Conservation (phyloP, 2,329 filamentous ascomycete species). For the Pseudogymnoascus sp. region DNA sequence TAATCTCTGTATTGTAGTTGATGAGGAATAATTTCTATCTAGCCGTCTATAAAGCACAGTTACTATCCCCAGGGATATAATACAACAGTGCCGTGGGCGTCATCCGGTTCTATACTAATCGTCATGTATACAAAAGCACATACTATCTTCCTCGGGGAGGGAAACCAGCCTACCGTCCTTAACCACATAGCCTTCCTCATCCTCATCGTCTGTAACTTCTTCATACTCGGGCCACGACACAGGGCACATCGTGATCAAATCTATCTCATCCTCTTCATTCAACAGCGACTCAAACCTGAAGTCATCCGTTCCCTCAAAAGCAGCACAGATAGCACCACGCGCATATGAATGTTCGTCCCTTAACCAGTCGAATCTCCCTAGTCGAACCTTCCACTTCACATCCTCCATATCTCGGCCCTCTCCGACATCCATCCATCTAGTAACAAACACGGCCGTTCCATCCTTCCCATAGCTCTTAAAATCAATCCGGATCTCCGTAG, state of each 20-base stretch:
- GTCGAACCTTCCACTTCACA: conserved; percentile 12
- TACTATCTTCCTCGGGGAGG: too few relatives aligned
- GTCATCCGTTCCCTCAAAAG: conserved; percentile 12
- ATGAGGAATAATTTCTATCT: not conserved
- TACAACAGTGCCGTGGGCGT: not conserved
- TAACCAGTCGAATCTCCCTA: too few relatives aligned
- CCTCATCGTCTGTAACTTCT: too few relatives aligned
- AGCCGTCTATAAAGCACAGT: not conserved
- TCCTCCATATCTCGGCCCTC: conserved; percentile 10
- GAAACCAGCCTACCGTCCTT: too few relatives aligned
- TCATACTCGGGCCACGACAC: conserved; percentile 9
- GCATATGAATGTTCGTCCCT: too few relatives aligned
- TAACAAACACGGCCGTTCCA: conserved; percentile 15
- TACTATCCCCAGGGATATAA: not conserved
- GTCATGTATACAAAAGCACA: too few relatives aligned
- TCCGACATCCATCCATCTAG: conserved; percentile 17
- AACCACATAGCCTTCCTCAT: too few relatives aligned
- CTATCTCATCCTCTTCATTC: conserved; percentile 11
- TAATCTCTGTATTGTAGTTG: not conserved
- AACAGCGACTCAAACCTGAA: conserved; percentile 16
- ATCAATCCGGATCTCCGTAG: conserved; percentile 15
- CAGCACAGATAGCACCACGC: conserved; percentile 15
- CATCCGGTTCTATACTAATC: too few relatives aligned
- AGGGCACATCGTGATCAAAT: conserved; percentile 8
- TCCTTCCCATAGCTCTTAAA: conserved; percentile 15